Percentiles rank a stretch among this genome's conserved stretches.
Conservation (phyloP, 495 filamentous ascomycete genomes). For the Talaromyces liani region DNA sequence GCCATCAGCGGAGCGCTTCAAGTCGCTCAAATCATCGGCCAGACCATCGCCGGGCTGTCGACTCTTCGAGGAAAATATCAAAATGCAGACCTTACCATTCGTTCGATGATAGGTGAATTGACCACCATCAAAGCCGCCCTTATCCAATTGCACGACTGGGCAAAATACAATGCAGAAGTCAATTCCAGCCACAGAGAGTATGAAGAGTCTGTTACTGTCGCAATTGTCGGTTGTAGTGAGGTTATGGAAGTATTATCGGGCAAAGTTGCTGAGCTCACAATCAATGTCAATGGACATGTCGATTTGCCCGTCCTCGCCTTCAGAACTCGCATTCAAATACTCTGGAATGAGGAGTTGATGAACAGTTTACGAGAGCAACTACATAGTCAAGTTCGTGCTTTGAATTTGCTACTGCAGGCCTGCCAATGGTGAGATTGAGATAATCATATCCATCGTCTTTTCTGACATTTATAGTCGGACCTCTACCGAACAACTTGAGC, state of each 20-base stretch:
- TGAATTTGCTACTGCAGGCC: conserved; percentile 38
- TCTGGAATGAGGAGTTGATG: conserved; percentile 40
- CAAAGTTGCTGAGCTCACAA: conserved; percentile 27
- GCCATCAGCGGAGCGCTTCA: conserved; percentile 23
- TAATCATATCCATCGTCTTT: background rate
- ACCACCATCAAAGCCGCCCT: conserved; percentile 32
- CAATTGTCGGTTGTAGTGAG: conserved; percentile 32
- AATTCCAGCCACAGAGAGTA: conserved; percentile 21
- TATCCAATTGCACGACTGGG: conserved; percentile 34
- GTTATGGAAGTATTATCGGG: conserved; percentile 33
- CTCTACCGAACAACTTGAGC: conserved; percentile 24
- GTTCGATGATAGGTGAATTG: conserved; percentile 32
- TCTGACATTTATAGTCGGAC: conserved; percentile 20
- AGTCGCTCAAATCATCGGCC: conserved; percentile 24
- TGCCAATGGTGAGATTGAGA: conserved; percentile 30
- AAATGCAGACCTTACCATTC: conserved; percentile 36
- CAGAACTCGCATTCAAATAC: conserved; percentile 18
- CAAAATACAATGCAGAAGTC: conserved; percentile 19
- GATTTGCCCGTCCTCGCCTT: conserved; percentile 15
- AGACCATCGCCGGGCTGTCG: conserved; percentile 26
- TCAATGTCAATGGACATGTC: conserved; percentile 10
- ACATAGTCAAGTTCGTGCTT: conserved; percentile 30
- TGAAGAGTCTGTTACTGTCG: conserved; percentile 25
- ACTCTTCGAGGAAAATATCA: conserved; percentile 29
- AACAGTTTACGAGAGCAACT: conserved; percentile 32